Evolutionary conservation across 768 basidiomycete species (phyloP), one percentile per base, ranked within the genome.

Genomic region (Dioszegia crocea): DNA sequence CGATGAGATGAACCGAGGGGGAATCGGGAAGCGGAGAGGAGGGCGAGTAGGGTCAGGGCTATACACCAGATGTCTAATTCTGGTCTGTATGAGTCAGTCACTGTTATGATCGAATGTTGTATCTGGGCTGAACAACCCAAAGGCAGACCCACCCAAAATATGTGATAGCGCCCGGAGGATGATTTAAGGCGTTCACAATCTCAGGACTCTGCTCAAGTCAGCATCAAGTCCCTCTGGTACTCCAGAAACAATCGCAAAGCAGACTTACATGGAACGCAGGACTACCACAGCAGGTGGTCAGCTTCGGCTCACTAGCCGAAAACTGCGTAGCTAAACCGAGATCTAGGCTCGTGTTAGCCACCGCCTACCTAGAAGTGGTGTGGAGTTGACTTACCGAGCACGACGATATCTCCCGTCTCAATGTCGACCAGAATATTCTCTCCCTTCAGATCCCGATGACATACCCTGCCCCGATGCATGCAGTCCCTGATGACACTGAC

Each of bases 51-150:
- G 2, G 78, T 78, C 11, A 80, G 64, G 12, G 78, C 80, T 31
- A 78, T 68, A 46, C 78, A 79, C 80, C 80, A 80, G 55, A 79
- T 76, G 64, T 80, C 80, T 49, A 80, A 65, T 46, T 80, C 80
- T n/a, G 79, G 78, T 0, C 78, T 77, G 63, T 21, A 14, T 4
- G 33, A 26, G 29, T 17, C 36, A 51, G 11, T n/a, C n/a, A n/a
- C n/a, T n/a, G n/a, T n/a, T n/a, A n/a, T n/a, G n/a, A n/a, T n/a
- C n/a, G n/a, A 27, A 24, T 9, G 4, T 49, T 45, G n/a, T 19
- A 33, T 33, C 8, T 6, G 33, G 33, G 33, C 6, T 26, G 38
- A 23, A 36, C 4, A 27, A n/a, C 16, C 43, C 4, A 43, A 23
- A 59, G 31, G 57, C 23, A 14, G 52, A 47, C 62, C 17, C 5